A percentile compares a stretch with the other conserved stretches of the same genome.
Conservation (phyloP, 805 yeast species). For the Wickerhamiella parazyma region DNA sequence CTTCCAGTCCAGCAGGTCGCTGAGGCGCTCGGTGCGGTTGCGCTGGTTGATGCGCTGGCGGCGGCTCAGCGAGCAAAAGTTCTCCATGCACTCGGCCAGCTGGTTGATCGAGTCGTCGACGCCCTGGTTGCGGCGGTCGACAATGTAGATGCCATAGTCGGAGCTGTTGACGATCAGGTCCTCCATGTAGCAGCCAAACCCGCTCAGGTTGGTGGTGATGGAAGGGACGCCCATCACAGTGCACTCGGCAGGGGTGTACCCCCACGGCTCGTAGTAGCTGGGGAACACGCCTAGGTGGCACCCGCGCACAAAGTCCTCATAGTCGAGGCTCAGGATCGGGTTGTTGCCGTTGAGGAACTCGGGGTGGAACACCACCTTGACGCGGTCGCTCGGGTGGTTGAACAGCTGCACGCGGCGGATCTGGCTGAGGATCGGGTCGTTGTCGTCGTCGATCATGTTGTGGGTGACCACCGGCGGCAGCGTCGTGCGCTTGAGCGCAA, state of each 20-base stretch:
- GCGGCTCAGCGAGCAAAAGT: slow-evolving; percentile 75
- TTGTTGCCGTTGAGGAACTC: slow-evolving; percentile 90
- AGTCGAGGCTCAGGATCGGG: slow-evolving; percentile 84
- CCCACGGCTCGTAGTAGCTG: slow-evolving; percentile 98
- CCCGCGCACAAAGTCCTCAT: slow-evolving; percentile 95
- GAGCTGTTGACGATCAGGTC: slow-evolving; percentile 86
- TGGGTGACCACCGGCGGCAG: slow-evolving; percentile 95
- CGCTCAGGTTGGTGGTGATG: slow-evolving; percentile 87
- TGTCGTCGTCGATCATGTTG: slow-evolving; percentile 85
- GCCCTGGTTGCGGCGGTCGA: slow-evolving; percentile 82
- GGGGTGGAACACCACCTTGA: slow-evolving; percentile 93
- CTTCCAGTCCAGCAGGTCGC: slow-evolving; percentile 92
- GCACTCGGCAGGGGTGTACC: slow-evolving; percentile 98
- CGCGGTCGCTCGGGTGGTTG: slow-evolving; percentile 80
- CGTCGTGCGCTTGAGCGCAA: slow-evolving; percentile 78
- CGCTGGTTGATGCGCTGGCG: slow-evolving; percentile 97
- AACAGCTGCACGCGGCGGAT: slow-evolving; percentile 84
- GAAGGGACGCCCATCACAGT: slow-evolving; percentile 99
- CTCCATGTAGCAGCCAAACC: slow-evolving; percentile 98
- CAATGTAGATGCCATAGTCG: slow-evolving; percentile 94
- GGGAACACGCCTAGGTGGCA: slow-evolving; percentile 98
- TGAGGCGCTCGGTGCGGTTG: slow-evolving; percentile 87
- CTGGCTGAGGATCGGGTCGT: slow-evolving; percentile 83
- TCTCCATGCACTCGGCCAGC: slow-evolving; percentile 77
- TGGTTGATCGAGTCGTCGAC: slow-evolving; percentile 91